These are phyloP conservation scores for Thalia dealbata DNA, from an alignment of 176 grass and related monocot species.

Conservation along the genomic window DNA sequence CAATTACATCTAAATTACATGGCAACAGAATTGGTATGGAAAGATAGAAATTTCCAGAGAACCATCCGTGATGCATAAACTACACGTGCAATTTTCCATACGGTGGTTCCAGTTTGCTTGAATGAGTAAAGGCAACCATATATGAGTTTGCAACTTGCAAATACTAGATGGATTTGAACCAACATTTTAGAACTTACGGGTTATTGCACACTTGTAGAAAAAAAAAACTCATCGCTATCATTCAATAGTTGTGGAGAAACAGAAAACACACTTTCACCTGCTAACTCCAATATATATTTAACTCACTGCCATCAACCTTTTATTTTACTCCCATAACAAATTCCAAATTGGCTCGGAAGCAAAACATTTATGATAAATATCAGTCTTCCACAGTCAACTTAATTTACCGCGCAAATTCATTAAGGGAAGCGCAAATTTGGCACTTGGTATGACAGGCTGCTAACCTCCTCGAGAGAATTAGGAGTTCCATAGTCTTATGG, in stretches of 20 bases:
- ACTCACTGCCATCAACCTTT: background rate
- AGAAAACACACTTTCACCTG: background rate
- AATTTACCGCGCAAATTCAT: background rate
- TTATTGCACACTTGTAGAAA: background rate
- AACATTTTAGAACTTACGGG: background rate
- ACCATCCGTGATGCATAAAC: background rate
- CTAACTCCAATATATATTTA: background rate
- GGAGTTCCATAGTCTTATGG: background rate
- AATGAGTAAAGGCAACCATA: background rate
- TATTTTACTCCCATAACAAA: background rate
- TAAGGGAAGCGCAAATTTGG: background rate
- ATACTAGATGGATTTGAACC: background rate
- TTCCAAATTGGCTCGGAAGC: background rate
- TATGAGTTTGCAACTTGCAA: background rate
- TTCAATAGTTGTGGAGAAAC: no score
- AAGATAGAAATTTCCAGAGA: background rate
- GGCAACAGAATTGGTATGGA: background rate
- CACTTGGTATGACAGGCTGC: background rate
- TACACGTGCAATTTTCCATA: background rate
- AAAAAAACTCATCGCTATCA: no score
- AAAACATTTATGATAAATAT: background rate
- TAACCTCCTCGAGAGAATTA: no score
- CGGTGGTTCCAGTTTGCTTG: background rate
- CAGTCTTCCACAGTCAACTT: background rate
- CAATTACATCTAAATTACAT: background rate